Conservation (phyloP, 2,329 filamentous ascomycete genomes). For the Sphaerulina musiva region DNA sequence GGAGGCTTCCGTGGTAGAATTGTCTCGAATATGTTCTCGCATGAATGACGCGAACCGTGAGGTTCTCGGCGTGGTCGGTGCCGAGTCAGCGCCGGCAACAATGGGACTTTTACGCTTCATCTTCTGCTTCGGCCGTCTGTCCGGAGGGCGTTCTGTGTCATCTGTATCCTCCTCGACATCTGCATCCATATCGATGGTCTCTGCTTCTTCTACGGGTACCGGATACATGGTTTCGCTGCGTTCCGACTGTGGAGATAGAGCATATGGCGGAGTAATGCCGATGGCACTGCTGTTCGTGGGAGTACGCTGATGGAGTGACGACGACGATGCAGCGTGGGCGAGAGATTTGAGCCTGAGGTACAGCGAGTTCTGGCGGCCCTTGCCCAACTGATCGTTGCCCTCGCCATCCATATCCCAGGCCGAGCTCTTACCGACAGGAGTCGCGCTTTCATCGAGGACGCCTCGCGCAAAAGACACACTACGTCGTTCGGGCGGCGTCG, state of each 20-base stretch:
- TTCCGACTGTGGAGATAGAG: constrained; percentile 30
- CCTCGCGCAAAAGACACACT: constrained; percentile 30
- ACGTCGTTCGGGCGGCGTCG: constrained; percentile 25
- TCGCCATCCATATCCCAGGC: constrained; percentile 28
- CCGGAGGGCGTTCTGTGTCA: constrained; percentile 39
- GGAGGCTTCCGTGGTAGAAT: constrained; percentile 52
- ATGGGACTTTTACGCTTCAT: constrained; percentile 56
- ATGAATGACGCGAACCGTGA: constrained; percentile 47
- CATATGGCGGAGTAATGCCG: constrained; percentile 22
- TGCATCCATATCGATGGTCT: constrained; percentile 42
- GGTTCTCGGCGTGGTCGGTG: constrained; percentile 59
- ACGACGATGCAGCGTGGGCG: constrained; percentile 18
- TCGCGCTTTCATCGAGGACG: constrained; percentile 17
- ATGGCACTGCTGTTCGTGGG: constrained; percentile 9
- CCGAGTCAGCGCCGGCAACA: constrained; percentile 53
- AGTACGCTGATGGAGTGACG: constrained; percentile 6
- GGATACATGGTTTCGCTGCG: constrained; percentile 30
- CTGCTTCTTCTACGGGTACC: constrained; percentile 35
- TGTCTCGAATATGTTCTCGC: constrained; percentile 40
- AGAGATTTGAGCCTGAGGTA: constrained; percentile 29
- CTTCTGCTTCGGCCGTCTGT: constrained; percentile 55
- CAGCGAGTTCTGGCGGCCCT: constrained; percentile 26
- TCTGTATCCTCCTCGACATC: constrained; percentile 40
- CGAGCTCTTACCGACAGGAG: constrained; percentile 22
- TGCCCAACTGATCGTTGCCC: constrained; percentile 13